These are phyloP conservation scores for Aurifilum marmelostoma DNA, from an alignment of 2,329 filamentous ascomycete species.

Conservation along the genomic window DNA sequence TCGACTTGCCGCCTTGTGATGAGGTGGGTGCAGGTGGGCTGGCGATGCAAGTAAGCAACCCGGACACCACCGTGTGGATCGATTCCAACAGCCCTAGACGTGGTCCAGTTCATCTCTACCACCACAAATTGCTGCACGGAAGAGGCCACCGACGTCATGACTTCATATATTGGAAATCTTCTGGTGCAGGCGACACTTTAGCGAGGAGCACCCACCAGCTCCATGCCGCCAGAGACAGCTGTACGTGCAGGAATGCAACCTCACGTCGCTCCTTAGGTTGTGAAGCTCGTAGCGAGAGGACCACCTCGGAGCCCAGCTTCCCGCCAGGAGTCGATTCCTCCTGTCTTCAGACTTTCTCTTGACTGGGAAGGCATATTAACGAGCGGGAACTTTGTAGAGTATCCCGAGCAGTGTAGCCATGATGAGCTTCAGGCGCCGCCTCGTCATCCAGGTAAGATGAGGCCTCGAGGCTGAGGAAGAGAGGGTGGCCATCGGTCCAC, in stretches of 20 bases:
- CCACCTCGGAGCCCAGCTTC: background rate
- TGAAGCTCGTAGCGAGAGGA: background rate
- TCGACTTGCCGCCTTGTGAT: background rate
- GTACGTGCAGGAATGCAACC: slow-evolving; percentile 8
- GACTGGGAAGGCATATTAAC: background rate
- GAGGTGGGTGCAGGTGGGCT: too few species aligned
- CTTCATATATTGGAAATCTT: too few species aligned
- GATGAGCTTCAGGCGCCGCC: background rate
- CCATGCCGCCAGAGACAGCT: background rate
- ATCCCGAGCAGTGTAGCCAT: background rate
- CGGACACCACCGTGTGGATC: background rate
- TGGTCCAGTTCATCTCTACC: background rate
- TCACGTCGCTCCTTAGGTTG: background rate
- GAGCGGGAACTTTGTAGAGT: background rate
- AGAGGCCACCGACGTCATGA: slow-evolving; percentile 5
- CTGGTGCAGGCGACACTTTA: background rate
- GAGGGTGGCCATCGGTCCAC: background rate
- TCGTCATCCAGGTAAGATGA: background rate
- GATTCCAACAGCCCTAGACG: background rate
- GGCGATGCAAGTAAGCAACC: background rate
- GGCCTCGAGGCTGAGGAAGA: background rate
- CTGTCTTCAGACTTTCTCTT: background rate
- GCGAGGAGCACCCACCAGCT: background rate
- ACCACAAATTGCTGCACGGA: background rate
- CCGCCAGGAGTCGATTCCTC: background rate